A percentile compares a stretch with the other conserved stretches of the same genome.
phyloP scores from a whole-genome alignment of 352 stramenopile genomes.

The Bremia lactucae region DNA sequence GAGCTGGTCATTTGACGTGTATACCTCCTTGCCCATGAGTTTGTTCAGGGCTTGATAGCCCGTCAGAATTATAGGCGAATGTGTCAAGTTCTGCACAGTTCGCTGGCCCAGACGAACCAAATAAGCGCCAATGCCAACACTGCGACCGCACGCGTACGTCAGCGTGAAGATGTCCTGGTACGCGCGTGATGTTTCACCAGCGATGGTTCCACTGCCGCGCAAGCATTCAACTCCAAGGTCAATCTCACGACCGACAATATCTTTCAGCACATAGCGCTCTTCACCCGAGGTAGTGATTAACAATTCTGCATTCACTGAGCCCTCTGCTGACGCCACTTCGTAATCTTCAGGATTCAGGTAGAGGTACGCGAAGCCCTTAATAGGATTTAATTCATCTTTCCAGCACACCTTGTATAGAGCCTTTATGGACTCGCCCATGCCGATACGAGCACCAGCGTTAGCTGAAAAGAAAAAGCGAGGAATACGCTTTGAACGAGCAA shows the following conservation, averaged over 20 bases:
- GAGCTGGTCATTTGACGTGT: slow-evolving; percentile 99
- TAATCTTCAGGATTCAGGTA: slow-evolving; percentile 96
- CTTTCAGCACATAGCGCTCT: slow-evolving; percentile 90
- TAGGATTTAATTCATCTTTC: slow-evolving; percentile 92
- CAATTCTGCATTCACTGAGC: slow-evolving; percentile 81
- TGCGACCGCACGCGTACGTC: slow-evolving; percentile 97
- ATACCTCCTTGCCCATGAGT: slow-evolving; percentile 99
- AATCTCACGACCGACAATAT: slow-evolving; percentile 96
- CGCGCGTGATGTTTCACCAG: slow-evolving; percentile 95
- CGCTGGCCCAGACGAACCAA: slow-evolving; percentile 97
- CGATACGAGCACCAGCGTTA: slow-evolving; percentile 98
- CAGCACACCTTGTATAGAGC: slow-evolving; percentile 96
- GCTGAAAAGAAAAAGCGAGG: slow-evolving; percentile 98
- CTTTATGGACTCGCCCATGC: slow-evolving; percentile 97
- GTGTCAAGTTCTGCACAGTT: slow-evolving; percentile 96
- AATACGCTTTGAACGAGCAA: slow-evolving; percentile 87
- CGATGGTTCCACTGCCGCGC: slow-evolving; percentile 97
- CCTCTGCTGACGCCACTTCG: slow-evolving; percentile 82
- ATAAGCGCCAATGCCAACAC: slow-evolving; percentile 99
- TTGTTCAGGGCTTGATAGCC: slow-evolving; percentile 99
- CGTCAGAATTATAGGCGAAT: slow-evolving; percentile 98
- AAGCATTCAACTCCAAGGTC: slow-evolving; percentile 99
- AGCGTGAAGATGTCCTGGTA: slow-evolving; percentile 99
- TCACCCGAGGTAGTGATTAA: slow-evolving; percentile 55
- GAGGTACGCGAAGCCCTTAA: slow-evolving; percentile 98